These are phyloP conservation scores for Aspergillus saccharolyticus DNA, from an alignment of 495 filamentous ascomycete genomes.

Conservation along the genomic window DNA sequence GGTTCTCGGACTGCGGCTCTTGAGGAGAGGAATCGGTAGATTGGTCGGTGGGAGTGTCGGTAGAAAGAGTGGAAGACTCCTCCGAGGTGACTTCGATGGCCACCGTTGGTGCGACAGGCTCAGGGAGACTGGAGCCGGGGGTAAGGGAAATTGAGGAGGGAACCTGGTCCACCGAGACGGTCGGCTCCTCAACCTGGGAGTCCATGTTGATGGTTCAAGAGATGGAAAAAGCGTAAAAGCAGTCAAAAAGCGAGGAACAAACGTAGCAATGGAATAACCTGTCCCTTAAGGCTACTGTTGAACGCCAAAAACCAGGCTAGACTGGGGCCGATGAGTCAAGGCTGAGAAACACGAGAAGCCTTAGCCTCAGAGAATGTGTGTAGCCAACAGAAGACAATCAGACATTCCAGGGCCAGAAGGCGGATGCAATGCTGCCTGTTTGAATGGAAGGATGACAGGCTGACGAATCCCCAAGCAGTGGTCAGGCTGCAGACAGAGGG, in stretches of 20 bases:
- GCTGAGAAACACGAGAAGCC: conserved; percentile 4
- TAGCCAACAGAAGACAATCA: neutral
- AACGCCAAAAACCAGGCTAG: neutral
- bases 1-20: conserved; percentile 4
- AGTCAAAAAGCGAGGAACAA: neutral
- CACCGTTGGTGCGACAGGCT: conserved; percentile 6
- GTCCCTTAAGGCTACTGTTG: neutral
- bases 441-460: neutral
- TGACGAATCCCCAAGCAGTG: neutral
- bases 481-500: neutral
- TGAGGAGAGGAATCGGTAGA: neutral
- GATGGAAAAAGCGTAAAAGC: conserved; percentile 1
- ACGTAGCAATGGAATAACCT: neutral
- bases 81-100: conserved; percentile 4
- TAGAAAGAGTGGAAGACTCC: conserved; percentile 5
- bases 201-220: conserved; percentile 21
- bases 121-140: conserved; percentile 7
- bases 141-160: conserved; percentile 13
- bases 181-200: conserved; percentile 10
- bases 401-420: neutral
- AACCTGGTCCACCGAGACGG: conserved; percentile 14
- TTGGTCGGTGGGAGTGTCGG: neutral
- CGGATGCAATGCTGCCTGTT: neutral
- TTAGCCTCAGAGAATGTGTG: conserved; percentile 2
- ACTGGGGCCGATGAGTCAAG: conserved; percentile 10